Conservation (phyloP, 441 rosid species). For the Gossypium davidsonii region DNA sequence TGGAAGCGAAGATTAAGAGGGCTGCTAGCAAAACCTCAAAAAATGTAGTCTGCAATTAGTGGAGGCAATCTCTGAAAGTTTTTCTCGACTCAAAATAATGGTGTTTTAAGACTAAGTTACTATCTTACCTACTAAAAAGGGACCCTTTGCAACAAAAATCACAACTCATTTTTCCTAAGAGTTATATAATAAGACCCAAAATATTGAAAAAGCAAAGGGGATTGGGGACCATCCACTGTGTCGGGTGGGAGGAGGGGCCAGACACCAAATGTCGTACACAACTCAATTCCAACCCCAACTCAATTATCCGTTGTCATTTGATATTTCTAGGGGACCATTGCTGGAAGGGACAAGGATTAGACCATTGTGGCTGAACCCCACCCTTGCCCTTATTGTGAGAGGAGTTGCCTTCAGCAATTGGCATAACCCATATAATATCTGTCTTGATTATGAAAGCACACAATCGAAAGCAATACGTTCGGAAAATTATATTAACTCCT, state of each 20-base stretch:
- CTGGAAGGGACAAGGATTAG: background rate
- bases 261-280: background rate
- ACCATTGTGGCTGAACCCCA: slow-evolving; percentile 3
- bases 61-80: slow-evolving; percentile 5
- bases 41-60: background rate
- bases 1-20: background rate
- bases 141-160: background rate
- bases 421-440: slow-evolving; percentile 8
- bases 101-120: slow-evolving; percentile 4
- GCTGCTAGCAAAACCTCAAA: background rate
- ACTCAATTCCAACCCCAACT: background rate
- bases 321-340: slow-evolving; percentile 7
- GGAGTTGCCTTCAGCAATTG: slow-evolving; percentile 1
- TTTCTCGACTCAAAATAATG: slow-evolving; percentile 7
- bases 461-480: background rate
- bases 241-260: background rate
- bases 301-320: background rate
- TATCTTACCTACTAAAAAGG: slow-evolving; percentile 6
- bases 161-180: background rate
- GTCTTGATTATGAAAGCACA: slow-evolving; percentile 9
- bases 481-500: background rate
- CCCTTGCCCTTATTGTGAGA: background rate
- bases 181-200: background rate
- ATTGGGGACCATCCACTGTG: slow-evolving; percentile 8
- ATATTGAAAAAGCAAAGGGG: background rate